A percentile compares a stretch with the other conserved stretches of the same genome.
phyloP scores from a whole-genome alignment of 768 basidiomycete genomes.

The Saitozyma podzolica region DNA sequence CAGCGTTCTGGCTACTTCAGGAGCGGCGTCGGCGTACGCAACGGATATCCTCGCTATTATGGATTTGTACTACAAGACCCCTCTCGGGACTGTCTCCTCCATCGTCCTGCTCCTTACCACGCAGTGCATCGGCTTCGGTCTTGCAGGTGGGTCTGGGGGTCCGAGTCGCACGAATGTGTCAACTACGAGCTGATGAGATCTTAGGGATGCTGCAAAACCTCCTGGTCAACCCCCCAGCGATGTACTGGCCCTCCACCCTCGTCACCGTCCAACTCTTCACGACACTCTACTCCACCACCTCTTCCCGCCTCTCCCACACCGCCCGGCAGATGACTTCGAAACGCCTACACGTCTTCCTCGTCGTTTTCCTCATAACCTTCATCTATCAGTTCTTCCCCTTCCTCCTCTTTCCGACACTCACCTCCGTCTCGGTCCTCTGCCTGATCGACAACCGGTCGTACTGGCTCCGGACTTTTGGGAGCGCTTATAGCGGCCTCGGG shows the following conservation, averaged over 20 bases:
- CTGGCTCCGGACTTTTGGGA: conserved; percentile 46
- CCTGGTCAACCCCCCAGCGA: conserved; percentile 48
- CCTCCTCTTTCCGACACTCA: conserved; percentile 51
- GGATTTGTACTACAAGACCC: conserved; percentile 50
- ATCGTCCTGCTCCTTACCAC: conserved; percentile 51
- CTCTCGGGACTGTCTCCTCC: conserved; percentile 40
- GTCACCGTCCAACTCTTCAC: conserved; percentile 52
- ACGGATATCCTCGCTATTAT: conserved; percentile 53
- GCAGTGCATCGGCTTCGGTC: conserved; percentile 53
- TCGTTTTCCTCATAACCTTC: conserved; percentile 30
- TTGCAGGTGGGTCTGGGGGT: conserved; percentile 40
- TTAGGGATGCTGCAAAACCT: conserved; percentile 51
- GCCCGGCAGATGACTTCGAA: conserved; percentile 20
- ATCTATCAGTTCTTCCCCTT: conserved; percentile 51
- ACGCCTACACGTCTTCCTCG: conserved; percentile 32
- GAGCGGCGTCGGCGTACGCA: conserved; percentile 51
- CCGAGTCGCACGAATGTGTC: background rate
- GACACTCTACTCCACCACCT: conserved; percentile 44
- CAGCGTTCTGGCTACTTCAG: conserved; percentile 45
- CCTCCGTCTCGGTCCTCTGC: conserved; percentile 50
- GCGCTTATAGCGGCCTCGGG: conserved; percentile 50
- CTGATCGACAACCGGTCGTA: conserved; percentile 42
- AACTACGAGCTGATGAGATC: background rate
- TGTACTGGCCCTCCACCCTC: conserved; percentile 51
- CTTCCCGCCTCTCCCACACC: conserved; percentile 13